These are phyloP conservation scores for Daldinia grandis DNA, from an alignment of 495 filamentous ascomycete genomes.

Conservation along the genomic window DNA sequence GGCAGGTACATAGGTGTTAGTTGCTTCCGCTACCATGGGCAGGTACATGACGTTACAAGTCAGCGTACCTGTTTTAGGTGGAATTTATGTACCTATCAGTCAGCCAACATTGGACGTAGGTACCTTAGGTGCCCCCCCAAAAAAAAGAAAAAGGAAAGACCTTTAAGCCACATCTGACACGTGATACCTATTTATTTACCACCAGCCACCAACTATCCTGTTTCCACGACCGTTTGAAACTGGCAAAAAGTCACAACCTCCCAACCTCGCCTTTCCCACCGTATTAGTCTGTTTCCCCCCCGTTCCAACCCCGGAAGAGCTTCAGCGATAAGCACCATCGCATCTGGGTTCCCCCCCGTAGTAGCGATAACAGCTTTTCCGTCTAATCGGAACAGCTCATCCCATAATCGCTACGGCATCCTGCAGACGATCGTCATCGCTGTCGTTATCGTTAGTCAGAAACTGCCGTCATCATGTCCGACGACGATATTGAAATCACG, in stretches of 20 bases:
- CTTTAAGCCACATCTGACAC: background rate
- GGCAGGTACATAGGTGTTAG: background rate
- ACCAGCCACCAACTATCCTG: background rate
- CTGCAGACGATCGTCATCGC: conserved; percentile 7
- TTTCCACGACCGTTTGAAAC: conserved; percentile 10
- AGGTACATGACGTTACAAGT: too few species aligned
- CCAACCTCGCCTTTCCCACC: conserved; percentile 9
- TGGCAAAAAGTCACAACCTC: background rate
- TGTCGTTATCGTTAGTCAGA: background rate
- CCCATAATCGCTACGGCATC: conserved; percentile 8
- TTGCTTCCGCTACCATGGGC: background rate
- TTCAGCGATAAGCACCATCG: conserved; percentile 17
- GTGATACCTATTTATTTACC: too few species aligned
- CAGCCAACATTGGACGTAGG: background rate
- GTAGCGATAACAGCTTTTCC: conserved; percentile 13
- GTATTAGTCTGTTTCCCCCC: background rate
- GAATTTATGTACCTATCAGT: too few species aligned
- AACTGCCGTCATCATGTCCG: conserved; percentile 33
- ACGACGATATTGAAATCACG: conserved; percentile 34
- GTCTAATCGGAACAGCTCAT: conserved; percentile 8
- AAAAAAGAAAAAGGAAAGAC: background rate
- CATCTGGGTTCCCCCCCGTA: conserved; percentile 1
- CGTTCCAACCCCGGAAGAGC: conserved; percentile 8
- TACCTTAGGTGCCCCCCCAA: background rate
- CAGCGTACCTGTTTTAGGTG: too few species aligned